phyloP scores from a whole-genome alignment of 192 early-diverging fungal species.

The Coemansia sp. region DNA sequence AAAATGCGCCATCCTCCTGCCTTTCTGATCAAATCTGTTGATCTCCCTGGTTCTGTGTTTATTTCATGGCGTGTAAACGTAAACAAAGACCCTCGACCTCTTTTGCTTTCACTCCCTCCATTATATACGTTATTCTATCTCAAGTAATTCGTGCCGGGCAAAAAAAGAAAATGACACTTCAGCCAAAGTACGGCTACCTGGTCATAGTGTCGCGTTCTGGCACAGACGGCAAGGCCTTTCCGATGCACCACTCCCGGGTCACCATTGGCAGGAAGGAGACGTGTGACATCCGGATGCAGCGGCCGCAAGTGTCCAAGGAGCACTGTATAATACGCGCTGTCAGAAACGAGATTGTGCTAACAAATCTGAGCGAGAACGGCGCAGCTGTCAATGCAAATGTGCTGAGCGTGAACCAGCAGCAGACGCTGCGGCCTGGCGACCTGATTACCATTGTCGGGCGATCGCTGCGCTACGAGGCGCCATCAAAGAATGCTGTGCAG shows the following conservation, averaged over 20 bases:
- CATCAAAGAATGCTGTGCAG: neutral
- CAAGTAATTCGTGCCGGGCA: too few relatives aligned
- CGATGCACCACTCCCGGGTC: conserved; percentile 36
- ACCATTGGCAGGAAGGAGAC: conserved; percentile 48
- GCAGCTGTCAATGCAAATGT: conserved; percentile 16
- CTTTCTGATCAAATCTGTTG: too few relatives aligned
- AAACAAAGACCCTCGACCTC: too few relatives aligned
- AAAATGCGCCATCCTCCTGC: too few relatives aligned
- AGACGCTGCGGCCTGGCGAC: conserved; percentile 22
- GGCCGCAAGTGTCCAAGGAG: conserved; percentile 41
- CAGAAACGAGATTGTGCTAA: conserved; percentile 24
- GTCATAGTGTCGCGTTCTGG: conserved; percentile 45
- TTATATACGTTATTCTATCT: neutral
- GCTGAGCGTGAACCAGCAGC: conserved; percentile 25
- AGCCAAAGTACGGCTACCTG: conserved; percentile 36
- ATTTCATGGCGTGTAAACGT: too few relatives aligned
- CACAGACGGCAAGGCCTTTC: conserved; percentile 46
- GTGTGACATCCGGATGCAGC: conserved; percentile 52
- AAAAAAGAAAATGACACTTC: conserved; percentile 8
- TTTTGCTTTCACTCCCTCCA: neutral
- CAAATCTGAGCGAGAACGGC: conserved; percentile 39
- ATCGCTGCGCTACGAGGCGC: conserved; percentile 42
- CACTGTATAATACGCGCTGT: conserved; percentile 34
- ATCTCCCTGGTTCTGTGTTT: too few relatives aligned
- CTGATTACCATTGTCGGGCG: conserved; percentile 43